Evolutionary conservation across 2,329 filamentous ascomycete species (phyloP).

Genomic region (Cladobotryum protrusum): DNA sequence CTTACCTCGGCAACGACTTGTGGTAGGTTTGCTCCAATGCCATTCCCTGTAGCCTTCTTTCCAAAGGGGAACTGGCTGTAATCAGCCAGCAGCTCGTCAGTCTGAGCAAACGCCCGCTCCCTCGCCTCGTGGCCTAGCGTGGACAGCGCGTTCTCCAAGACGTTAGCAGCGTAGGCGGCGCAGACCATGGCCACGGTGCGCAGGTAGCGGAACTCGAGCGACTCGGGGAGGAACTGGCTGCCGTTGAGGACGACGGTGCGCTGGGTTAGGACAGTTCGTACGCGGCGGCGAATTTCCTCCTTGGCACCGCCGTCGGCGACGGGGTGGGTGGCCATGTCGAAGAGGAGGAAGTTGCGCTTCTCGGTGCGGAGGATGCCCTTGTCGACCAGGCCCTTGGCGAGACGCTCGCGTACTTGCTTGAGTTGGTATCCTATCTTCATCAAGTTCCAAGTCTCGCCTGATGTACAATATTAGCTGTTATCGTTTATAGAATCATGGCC

Average conservation of each 20-base stretch:
- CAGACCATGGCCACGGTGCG: conserved; percentile 95
- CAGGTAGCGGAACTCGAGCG: conserved; percentile 87
- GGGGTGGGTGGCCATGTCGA: conserved; percentile 99
- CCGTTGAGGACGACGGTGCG: conserved; percentile 84
- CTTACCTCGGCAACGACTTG: conserved; percentile 73
- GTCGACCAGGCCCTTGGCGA: conserved; percentile 95
- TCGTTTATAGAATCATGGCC: no score
- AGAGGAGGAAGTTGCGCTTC: conserved; percentile 98
- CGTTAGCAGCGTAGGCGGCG: conserved; percentile 95
- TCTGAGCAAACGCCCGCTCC: conserved; percentile 92
- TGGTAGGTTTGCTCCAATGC: conserved; percentile 87
- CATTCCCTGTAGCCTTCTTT: conserved; percentile 69
- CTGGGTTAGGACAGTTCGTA: conserved; percentile 87
- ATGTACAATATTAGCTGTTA: conserved; percentile 1
- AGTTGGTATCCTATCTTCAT: conserved; percentile 99
- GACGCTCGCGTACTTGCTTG: conserved; percentile 95
- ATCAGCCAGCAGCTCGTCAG: conserved; percentile 89
- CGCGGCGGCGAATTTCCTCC: conserved; percentile 90
- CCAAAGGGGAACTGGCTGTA: conserved; percentile 98
- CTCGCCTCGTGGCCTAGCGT: conserved; percentile 90
- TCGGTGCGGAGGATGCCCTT: conserved; percentile 98
- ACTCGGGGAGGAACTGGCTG: conserved; percentile 87
- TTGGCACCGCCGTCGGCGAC: conserved; percentile 95
- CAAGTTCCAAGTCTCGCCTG: conserved; percentile 98
- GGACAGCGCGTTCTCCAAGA: conserved; percentile 93